Evolutionary conservation across 768 basidiomycete genomes (phyloP), one percentile per base, ranked within the genome.

Genomic region (Scleroderma bovista): DNA sequence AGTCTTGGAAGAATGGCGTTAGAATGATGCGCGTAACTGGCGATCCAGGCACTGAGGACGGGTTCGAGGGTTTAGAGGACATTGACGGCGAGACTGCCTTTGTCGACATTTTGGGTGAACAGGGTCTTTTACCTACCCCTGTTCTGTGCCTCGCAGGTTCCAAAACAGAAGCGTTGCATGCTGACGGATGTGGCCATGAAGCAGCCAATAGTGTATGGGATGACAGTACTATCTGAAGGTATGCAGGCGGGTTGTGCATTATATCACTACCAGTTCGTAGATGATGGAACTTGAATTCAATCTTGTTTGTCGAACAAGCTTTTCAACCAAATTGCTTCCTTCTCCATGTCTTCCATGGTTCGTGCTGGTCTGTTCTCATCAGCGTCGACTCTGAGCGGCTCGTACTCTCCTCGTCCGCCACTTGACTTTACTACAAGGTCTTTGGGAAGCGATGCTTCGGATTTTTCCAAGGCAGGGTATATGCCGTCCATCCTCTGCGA

Each of bases 391-490:
- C 69, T 76, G 24, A 86, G 62, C 7, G 70, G 65, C 46, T 66
- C 60, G 48, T 75, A 58, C 31, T 61, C 57, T 29, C 26, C 5
- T n/a, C 47, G 22, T 31, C 16, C 32, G 16, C 48, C 44, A 2
- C 51, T 50, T 5, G 47, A 44, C 19, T 55, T n/a, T n/a, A n/a
- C 43, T 37, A 48, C 19, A 22, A 83, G 52, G 24, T 79, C 68
- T 13, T 60, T 65, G 1, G 72, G 63, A 32, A 89, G 68, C 1
- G 66, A 65, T 5, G 64, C 72, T 67, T 90, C 87, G 6, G 78
- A 72, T 2, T 66, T 67, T 64, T 95, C 93, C 13, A 97, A 65
- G 2, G 76, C 83, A 3, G 86, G 87, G 67, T 96, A 91, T 37
- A 92, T 66, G n/a, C 79, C 80, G 63, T 91, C 87, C 58, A 82